A percentile compares a stretch with the other conserved stretches of the same genome.
These are phyloP conservation scores for Solanum sitiens DNA, from an alignment of 257 asterid genomes.

Conservation along the genomic window DNA sequence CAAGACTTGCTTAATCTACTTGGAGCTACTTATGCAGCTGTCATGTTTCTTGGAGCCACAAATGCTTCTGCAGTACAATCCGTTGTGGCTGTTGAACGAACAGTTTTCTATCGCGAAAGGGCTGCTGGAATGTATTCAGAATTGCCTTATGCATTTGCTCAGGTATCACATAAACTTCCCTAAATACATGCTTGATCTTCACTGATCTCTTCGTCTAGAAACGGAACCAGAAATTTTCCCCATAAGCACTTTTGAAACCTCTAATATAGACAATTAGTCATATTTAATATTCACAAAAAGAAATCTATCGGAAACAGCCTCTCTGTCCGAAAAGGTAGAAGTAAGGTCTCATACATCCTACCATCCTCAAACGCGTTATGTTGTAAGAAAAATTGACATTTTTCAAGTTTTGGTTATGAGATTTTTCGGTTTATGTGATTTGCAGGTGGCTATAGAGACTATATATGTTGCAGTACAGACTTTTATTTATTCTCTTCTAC, in stretches of 20 bases:
- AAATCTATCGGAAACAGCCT: neutral
- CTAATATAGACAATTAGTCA: neutral
- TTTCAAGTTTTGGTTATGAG: neutral
- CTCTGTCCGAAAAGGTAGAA: neutral
- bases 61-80: slow-evolving; percentile 74
- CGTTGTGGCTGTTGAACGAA: slow-evolving; percentile 61
- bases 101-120: slow-evolving; percentile 79
- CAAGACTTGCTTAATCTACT: slow-evolving; percentile 67
- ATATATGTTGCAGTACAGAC: slow-evolving; percentile 68
- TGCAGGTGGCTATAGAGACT: slow-evolving; percentile 72
- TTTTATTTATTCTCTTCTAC: slow-evolving; percentile 38
- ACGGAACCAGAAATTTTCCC: neutral
- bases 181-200: neutral
- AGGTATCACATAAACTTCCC: slow-evolving; percentile 26
- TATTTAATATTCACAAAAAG: neutral
- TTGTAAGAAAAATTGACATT: neutral
- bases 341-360: neutral
- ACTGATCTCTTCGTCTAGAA: neutral
- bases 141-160: slow-evolving; percentile 79
- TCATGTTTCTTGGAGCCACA: slow-evolving; percentile 71
- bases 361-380: neutral
- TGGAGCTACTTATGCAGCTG: slow-evolving; percentile 83
- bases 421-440: neutral
- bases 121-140: slow-evolving; percentile 93
- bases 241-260: neutral